Evolutionary conservation across 331 rosid genomes (phyloP), one percentile per base, ranked within the genome.

Genomic region (Quercus tomentella): DNA sequence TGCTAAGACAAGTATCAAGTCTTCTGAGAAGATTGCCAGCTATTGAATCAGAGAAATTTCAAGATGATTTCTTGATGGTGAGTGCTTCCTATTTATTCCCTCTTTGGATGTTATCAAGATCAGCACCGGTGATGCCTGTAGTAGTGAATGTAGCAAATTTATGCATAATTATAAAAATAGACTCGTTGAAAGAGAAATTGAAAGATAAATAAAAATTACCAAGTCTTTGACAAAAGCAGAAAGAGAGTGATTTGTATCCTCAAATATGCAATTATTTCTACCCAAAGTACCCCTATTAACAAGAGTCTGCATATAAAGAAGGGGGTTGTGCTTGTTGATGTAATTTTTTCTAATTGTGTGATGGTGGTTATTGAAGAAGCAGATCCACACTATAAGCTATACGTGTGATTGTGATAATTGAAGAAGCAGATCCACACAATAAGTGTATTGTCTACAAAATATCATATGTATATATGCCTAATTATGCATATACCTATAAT

Each of bases 41-140:
- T 37, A 87, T 91, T 84, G 98, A 96, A 87, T 96, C 98, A 2
- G 92, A 73, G 63, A 96, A 93, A 79, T 93, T 96, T 84, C 94
- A 87, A 82, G 98, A 93, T 77, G 97, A 93, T 86, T 93, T 96
- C 89, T 89, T 96, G 88, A 96, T 89, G 96, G 99, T 95, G 73
- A 91, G 97, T 82, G 70, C 72, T 71, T 35, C 51, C 20, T 75
- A 43, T 77, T 76, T 75, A 43, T 77, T 76, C 68, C 33, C 71
- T 72, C 78, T 37, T 81, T 15, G 16, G 45, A 76, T 25, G 43
- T 62, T 82, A 63, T 67, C 67, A 57, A 77, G 74, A 17, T 76
- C 57, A 25, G 70, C 52, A 67, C 54, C 68, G 30, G n/a, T 31
- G 56, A 37, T 68, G 54, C 41, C 60, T 49, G 14, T 56, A 16